These are phyloP conservation scores for Gossypium anomalum DNA, from an alignment of 345 rosid species.

Conservation along the genomic window DNA sequence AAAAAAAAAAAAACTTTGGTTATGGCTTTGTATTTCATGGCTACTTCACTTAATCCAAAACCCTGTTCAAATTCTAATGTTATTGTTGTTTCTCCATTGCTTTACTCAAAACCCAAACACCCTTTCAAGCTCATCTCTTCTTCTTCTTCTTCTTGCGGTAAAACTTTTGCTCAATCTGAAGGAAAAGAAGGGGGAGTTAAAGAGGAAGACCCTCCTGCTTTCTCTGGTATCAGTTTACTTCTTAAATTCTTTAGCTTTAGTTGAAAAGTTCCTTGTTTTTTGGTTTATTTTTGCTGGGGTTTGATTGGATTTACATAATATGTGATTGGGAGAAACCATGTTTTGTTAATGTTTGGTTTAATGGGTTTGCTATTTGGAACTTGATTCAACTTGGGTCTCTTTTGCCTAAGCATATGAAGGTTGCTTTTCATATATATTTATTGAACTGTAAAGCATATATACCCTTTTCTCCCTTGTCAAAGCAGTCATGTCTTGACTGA, in stretches of 20 bases:
- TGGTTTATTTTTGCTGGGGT: background rate
- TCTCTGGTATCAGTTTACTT: conserved; percentile 33
- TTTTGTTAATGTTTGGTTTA: background rate
- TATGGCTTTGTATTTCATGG: conserved; percentile 37
- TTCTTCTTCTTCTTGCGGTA: conserved; percentile 22
- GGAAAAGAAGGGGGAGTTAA: conserved; percentile 35
- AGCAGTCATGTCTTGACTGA: background rate
- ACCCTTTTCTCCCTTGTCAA: background rate
- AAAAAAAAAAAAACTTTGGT: background rate
- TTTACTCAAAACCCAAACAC: conserved; percentile 22
- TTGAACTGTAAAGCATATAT: background rate
- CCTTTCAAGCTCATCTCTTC: conserved; percentile 20
- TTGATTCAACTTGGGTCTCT: background rate
- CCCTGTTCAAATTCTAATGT: background rate
- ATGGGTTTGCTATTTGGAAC: background rate
- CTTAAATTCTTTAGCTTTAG: background rate
- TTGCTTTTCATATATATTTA: background rate
- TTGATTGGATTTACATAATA: background rate
- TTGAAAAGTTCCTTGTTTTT: background rate
- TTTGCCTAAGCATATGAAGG: background rate
- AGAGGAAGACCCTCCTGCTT: conserved; percentile 35
- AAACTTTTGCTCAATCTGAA: conserved; percentile 40
- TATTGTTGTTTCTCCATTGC: conserved; percentile 15
- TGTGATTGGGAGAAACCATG: background rate
- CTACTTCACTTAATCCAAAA: conserved; percentile 27